Evolutionary conservation across 805 yeast genomes (phyloP).

Genomic region (Spathaspora girioi): DNA sequence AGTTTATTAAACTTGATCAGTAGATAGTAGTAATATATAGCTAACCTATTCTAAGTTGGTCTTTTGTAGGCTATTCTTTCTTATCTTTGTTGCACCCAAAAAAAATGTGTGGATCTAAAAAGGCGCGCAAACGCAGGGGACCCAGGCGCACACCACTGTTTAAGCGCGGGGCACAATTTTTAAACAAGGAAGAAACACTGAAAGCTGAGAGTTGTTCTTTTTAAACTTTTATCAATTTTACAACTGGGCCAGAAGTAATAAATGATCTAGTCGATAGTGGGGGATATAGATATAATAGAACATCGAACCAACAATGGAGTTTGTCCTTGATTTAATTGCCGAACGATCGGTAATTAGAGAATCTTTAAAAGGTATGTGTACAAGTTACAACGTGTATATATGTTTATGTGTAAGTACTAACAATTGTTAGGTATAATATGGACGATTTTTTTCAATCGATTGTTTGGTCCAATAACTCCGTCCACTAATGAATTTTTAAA

Average conservation of each 20-base stretch:
- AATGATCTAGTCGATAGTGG: not conserved
- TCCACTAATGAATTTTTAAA: constrained; percentile 51
- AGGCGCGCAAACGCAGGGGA: not conserved
- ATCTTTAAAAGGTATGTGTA: constrained; percentile 46
- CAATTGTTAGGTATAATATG: constrained; percentile 50
- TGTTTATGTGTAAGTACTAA: constrained; percentile 7
- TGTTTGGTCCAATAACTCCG: constrained; percentile 64
- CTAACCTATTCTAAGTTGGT: too few relatives aligned
- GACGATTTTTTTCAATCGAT: constrained; percentile 64
- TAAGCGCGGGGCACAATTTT: too few relatives aligned
- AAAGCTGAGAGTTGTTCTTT: too few relatives aligned
- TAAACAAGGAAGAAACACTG: too few relatives aligned
- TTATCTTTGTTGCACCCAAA: too few relatives aligned
- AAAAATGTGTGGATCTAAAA: not conserved
- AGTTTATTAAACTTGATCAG: not conserved
- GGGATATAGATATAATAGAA: not conserved
- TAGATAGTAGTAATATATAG: too few relatives aligned
- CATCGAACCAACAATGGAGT: constrained; percentile 36
- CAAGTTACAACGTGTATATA: not conserved
- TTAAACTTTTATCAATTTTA: not conserved
- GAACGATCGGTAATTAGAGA: constrained; percentile 55
- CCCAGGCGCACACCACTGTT: too few relatives aligned
- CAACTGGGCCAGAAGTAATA: not conserved
- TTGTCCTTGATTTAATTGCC: constrained; percentile 43
- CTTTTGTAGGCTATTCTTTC: too few relatives aligned